phyloP scores from a whole-genome alignment of 164 flowering plant species.

The Magnolia officinalis region DNA sequence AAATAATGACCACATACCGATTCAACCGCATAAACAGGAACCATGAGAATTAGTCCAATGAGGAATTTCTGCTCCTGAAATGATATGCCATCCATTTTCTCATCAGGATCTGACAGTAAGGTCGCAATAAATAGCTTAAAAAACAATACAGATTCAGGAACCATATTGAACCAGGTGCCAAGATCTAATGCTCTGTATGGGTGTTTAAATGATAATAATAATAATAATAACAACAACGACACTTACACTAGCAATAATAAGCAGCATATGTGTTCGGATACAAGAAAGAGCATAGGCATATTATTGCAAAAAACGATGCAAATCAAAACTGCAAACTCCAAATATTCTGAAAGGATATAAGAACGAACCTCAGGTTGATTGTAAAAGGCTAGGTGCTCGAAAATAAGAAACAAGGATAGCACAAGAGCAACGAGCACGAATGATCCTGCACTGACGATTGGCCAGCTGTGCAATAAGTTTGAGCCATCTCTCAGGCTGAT shows the following conservation, averaged over 20 bases:
- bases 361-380: conserved; percentile 87
- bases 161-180: not conserved
- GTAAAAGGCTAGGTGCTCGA: conserved; percentile 87
- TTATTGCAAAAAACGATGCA: not conserved
- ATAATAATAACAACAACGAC: not conserved
- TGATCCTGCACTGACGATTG: conserved; percentile 68
- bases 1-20: conserved; percentile 52
- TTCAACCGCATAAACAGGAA: conserved; percentile 93
- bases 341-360: conserved; percentile 6
- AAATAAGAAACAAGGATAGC: conserved; percentile 73
- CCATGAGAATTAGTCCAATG: conserved; percentile 92
- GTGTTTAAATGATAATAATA: not conserved
- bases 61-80: conserved; percentile 97
- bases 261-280: not conserved
- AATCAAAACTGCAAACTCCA: not conserved
- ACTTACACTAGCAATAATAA: not conserved
- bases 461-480: conserved; percentile 51
- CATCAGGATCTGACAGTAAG: not conserved
- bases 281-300: not conserved
- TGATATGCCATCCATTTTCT: not conserved
- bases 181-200: not conserved
- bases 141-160: not conserved
- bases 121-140: not conserved
- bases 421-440: conserved; percentile 77
- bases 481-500: conserved; percentile 34